Percentiles rank a stretch among this genome's conserved stretches.
Conservation (phyloP, 2,329 filamentous ascomycete species). For the Dactylellina drechsleri region DNA sequence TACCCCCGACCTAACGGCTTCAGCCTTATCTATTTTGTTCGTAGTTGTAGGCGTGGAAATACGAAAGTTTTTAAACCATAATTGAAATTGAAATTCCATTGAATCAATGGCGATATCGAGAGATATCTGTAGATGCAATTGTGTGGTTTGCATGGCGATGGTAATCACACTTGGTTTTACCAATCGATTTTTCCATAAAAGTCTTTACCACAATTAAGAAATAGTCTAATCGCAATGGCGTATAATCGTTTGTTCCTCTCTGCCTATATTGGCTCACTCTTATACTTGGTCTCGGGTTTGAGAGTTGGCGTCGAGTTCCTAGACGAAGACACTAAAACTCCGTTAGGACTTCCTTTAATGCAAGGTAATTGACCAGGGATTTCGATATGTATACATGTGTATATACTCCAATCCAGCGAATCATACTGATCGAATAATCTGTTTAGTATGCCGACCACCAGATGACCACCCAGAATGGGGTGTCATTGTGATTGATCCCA, state of each 20-base stretch:
- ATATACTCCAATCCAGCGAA: background rate
- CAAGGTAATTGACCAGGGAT: constrained; percentile 3
- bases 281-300: constrained; percentile 21
- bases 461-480: constrained; percentile 33
- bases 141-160: too few relatives aligned
- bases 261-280: constrained; percentile 2
- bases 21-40: background rate
- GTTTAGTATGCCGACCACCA: constrained; percentile 39
- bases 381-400: too few relatives aligned
- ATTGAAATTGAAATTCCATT: too few relatives aligned
- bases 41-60: background rate
- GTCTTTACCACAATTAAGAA: background rate
- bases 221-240: background rate
- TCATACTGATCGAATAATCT: background rate
- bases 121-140: too few relatives aligned
- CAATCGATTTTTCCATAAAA: too few relatives aligned
- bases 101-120: too few relatives aligned
- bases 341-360: constrained; percentile 11
- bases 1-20: too few relatives aligned
- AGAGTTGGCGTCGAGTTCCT: constrained; percentile 28
- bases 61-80: background rate
- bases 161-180: too few relatives aligned
- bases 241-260: background rate
- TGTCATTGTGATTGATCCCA: constrained; percentile 30
- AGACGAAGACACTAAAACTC: constrained; percentile 32